phyloP scores from a whole-genome alignment of 179 eudicot genomes.

The Beta corolliflora region DNA sequence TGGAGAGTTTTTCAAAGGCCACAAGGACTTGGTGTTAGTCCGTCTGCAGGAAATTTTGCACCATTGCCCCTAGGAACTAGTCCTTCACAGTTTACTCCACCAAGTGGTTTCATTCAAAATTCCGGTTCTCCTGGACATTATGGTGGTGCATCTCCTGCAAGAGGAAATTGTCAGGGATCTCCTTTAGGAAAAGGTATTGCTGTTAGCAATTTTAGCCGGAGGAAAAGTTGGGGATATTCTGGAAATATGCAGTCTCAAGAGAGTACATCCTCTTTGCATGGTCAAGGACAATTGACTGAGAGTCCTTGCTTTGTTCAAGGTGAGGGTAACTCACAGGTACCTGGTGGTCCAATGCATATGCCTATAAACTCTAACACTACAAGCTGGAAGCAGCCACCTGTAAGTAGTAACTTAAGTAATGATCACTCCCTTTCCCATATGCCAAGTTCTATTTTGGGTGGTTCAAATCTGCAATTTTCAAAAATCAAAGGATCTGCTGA shows the following conservation, averaged over 20 bases:
- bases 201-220: conserved; percentile 66
- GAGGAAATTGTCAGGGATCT: conserved; percentile 82
- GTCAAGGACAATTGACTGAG: conserved; percentile 60
- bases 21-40: conserved; percentile 84
- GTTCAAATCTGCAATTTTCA: conserved; percentile 39
- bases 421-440: conserved; percentile 45
- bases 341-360: conserved; percentile 52
- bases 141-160: conserved; percentile 80
- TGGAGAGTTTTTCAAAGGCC: conserved; percentile 57
- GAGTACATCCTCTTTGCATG: conserved; percentile 50
- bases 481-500: conserved; percentile 41
- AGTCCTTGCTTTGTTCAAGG: conserved; percentile 43
- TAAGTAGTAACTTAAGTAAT: conserved; percentile 39
- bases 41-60: conserved; percentile 72
- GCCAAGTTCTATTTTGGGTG: conserved; percentile 37
- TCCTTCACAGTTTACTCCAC: conserved; percentile 99
- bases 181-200: conserved; percentile 82
- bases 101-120: conserved; percentile 54
- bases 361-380: conserved; percentile 49
- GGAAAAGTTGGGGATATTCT: conserved; percentile 65
- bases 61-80: conserved; percentile 94
- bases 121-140: conserved; percentile 85
- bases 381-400: conserved; percentile 62
- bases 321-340: conserved; percentile 51
- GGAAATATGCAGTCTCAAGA: conserved; percentile 62